Base-by-base conservation (phyloP, 176 grass and related monocot genomes). In the Oryza officinalis region DNA sequence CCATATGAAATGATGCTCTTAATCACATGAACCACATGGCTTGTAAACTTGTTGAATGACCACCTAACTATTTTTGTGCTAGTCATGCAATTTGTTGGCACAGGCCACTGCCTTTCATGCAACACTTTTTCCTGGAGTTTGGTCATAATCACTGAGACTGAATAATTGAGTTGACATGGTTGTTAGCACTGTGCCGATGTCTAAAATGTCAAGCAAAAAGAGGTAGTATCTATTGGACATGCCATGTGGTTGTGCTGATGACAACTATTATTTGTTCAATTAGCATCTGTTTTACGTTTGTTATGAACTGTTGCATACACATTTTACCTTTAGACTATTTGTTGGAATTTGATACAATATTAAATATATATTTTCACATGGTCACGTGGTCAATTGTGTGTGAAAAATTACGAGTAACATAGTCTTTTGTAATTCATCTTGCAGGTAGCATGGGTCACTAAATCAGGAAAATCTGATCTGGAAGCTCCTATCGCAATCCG, bases 401-500 rank as follows among this genome's bases (percentile, higher is more conserved):
- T n/a, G n/a, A 37, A 50, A 76, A 31, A 57, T 22, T 23, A 20
- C 41, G 57, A 44, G 30, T 37, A 57, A 73, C 47, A 27, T 86
- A 3, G 77, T 87, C 31, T 47, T 23, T 65, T 74, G 33, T 71
- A 15, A 15, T 86, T 63, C 26, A 18, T 78, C 26, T 79, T 91
- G 67, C 33, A 92, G 88, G 91, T 93, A 74, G 88, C 90, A 32
- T 96, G 90, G 90, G 90, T 93, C 70, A 97, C 88, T 60, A 91
- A 93, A 74, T 97, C 91, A 32, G 91, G 94, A 33, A 87, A 97
- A 75, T 90, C 91, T 71, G 94, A 94, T 7, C 67, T 97, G 72
- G 94, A 97, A 81, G 87, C 92, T 76, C 91, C 91, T 60, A 94
- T 94, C 64, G 94, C 91, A 52, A 94, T 97, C 69, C 87, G 94